Percentiles rank a stretch among this genome's conserved stretches.
phyloP scores from a whole-genome alignment of 2,329 filamentous ascomycete genomes.

The Aaosphaeria pasadenensis region DNA sequence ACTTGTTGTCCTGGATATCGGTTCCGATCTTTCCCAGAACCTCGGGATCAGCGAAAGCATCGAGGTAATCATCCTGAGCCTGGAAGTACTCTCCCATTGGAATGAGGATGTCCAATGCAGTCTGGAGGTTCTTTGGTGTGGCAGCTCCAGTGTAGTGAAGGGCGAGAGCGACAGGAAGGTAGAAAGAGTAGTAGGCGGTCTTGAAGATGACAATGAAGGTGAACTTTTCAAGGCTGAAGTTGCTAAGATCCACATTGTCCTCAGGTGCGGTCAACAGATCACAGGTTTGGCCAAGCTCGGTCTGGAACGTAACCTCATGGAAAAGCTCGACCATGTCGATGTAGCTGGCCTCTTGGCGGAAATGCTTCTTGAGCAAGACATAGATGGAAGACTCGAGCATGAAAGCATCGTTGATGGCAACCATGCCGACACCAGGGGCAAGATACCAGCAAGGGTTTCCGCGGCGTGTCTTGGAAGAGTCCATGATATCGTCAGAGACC shows the following conservation, averaged over 20 bases:
- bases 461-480: slow-evolving; percentile 88
- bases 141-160: slow-evolving; percentile 82
- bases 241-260: slow-evolving; percentile 86
- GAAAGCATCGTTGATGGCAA: slow-evolving; percentile 98
- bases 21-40: slow-evolving; percentile 98
- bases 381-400: slow-evolving; percentile 92
- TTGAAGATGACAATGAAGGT: slow-evolving; percentile 99
- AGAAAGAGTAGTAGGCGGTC: slow-evolving; percentile 99
- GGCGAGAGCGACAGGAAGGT: slow-evolving; percentile 90
- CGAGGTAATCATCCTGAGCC: slow-evolving; percentile 97
- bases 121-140: slow-evolving; percentile 83
- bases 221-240: slow-evolving; percentile 95
- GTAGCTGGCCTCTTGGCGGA: slow-evolving; percentile 82
- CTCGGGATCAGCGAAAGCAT: slow-evolving; percentile 91
- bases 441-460: slow-evolving; percentile 97
- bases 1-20: slow-evolving; percentile 99
- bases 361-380: slow-evolving; percentile 87
- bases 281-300: slow-evolving; percentile 90
- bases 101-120: slow-evolving; percentile 87
- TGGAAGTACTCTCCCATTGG: slow-evolving; percentile 99
- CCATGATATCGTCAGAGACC: slow-evolving; percentile 98
- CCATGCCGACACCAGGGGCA: slow-evolving; percentile 82
- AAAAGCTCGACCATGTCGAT: slow-evolving; percentile 92
- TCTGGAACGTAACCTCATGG: slow-evolving; percentile 91
- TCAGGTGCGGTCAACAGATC: slow-evolving; percentile 95